Base-by-base conservation (phyloP, 805 yeast species). In the Nakazawaea laoshanensis region DNA sequence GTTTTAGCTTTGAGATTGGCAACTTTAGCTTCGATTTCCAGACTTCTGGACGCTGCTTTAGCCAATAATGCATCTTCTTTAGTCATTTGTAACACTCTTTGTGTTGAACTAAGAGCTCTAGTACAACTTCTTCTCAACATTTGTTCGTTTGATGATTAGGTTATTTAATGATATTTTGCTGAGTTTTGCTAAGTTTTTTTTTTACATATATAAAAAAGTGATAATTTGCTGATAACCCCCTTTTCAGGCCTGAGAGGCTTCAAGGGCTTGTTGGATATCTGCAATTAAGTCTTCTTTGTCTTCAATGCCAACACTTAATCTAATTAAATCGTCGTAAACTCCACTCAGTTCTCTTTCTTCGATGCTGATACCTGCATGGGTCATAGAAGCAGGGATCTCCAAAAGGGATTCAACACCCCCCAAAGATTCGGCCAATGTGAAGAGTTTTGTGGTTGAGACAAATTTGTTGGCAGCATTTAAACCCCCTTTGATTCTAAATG, bases 371-470 rank as follows among this genome's bases (percentile, higher is more conserved):
- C 94, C 94, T 36, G 89, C 92, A 49, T 84, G 95, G 47, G 95
- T 84, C 95, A 84, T 84, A 37, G 76, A 74, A 29, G 94, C 92
- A 26, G 95, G 95, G 30, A 85, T 88, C 60, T 85, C 94, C 43
- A 82, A 61, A 49, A 84, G 65, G 7, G 88, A 77, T 63, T 85
- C 95, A 42, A 85, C 77, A 46, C 95, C 95, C 45, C 95, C 95
- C 41, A 85, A 70, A 14, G 94, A 83, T 63, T 86, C 95, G 37
- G 95, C 94, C 50, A 85, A 66, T 14, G 92, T 77, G 67, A 85
- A 85, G 40, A 82, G 53, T 61, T 78, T 73, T 42, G 94, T 82
- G 29, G 74, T 50, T 29, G 81, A 74, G 39, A 88, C 72, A 67
- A 85, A 82, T 45, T 65, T 65, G 37, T 82, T 59, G 36, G 94